phyloP scores from a whole-genome alignment of 345 rosid species.

The Iberis pinnata region DNA sequence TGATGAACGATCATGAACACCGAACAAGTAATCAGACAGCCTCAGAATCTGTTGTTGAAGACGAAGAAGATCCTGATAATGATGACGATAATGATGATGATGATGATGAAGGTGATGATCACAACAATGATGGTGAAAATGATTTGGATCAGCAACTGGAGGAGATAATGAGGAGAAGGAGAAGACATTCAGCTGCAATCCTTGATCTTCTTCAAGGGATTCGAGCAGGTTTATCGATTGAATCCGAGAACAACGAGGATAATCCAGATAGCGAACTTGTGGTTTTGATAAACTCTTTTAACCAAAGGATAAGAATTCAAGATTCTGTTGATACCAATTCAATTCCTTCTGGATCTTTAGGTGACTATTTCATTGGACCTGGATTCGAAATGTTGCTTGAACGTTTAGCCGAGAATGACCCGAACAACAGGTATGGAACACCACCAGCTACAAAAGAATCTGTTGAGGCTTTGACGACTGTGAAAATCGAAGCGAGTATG shows the following conservation, averaged over 20 bases:
- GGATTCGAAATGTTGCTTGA: conserved; percentile 68
- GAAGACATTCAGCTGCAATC: conserved; percentile 56
- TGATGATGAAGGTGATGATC: conserved; percentile 12
- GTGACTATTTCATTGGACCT: conserved; percentile 79
- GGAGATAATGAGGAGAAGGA: conserved; percentile 45
- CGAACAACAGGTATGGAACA: conserved; percentile 66
- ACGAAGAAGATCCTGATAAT: conserved; percentile 28
- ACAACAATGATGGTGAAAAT: conserved; percentile 33
- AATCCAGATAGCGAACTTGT: conserved; percentile 40
- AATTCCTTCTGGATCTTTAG: conserved; percentile 44
- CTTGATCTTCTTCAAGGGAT: conserved; percentile 58
- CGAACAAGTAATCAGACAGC: conserved; percentile 35
- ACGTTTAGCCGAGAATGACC: conserved; percentile 72
- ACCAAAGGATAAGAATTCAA: conserved; percentile 46
- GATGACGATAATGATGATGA: conserved; percentile 35
- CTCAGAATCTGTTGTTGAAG: too few relatives aligned
- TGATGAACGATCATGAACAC: conserved; percentile 51
- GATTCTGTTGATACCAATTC: conserved; percentile 33
- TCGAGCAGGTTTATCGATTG: conserved; percentile 54
- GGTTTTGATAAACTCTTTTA: conserved; percentile 43
- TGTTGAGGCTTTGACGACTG: conserved; percentile 50
- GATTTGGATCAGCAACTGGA: conserved; percentile 53
- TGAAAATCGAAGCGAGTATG: conserved; percentile 39
- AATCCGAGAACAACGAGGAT: conserved; percentile 36
- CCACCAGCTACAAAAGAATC: conserved; percentile 78